Evolutionary conservation across 2,329 filamentous ascomycete species (phyloP).

Genomic region (Xylariaceae sp.): DNA sequence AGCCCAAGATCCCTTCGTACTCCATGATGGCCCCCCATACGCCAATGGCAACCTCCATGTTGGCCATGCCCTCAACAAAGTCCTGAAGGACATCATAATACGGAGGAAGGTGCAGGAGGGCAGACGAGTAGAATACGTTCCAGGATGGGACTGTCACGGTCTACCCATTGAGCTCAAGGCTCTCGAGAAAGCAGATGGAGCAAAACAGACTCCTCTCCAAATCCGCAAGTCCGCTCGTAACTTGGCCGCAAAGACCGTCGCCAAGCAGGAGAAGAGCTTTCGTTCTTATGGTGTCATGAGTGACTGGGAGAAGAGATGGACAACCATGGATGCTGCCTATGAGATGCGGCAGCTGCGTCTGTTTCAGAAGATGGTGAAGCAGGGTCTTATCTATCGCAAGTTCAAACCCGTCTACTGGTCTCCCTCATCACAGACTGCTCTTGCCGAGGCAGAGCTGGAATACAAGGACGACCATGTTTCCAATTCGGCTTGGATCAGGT

Average conservation of each 20-base stretch:
- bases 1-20: constrained; percentile 60
- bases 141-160: constrained; percentile 97
- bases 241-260: constrained; percentile 65
- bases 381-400: constrained; percentile 70
- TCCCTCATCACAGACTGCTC: constrained; percentile 70
- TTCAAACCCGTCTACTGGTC: constrained; percentile 88
- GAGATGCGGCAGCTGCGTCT: constrained; percentile 71
- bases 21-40: constrained; percentile 96
- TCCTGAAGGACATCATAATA: constrained; percentile 90
- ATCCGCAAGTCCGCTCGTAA: constrained; percentile 62
- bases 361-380: constrained; percentile 70
- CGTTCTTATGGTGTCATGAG: constrained; percentile 72
- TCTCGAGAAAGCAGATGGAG: constrained; percentile 48
- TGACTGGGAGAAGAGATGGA: constrained; percentile 74
- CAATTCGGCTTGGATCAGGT: constrained; percentile 73
- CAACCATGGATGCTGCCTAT: constrained; percentile 72
- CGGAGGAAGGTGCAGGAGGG: constrained; percentile 77
- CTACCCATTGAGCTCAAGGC: constrained; percentile 97
- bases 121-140: constrained; percentile 72
- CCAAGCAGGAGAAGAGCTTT: constrained; percentile 71
- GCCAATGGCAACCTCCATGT: constrained; percentile 90
- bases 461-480: constrained; percentile 74
- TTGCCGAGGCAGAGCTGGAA: constrained; percentile 81
- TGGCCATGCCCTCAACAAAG: constrained; percentile 94
- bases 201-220: constrained; percentile 48